Evolutionary conservation across 2,329 filamentous ascomycete species (phyloP).

Genomic region (Trichoderma aggressivum): DNA sequence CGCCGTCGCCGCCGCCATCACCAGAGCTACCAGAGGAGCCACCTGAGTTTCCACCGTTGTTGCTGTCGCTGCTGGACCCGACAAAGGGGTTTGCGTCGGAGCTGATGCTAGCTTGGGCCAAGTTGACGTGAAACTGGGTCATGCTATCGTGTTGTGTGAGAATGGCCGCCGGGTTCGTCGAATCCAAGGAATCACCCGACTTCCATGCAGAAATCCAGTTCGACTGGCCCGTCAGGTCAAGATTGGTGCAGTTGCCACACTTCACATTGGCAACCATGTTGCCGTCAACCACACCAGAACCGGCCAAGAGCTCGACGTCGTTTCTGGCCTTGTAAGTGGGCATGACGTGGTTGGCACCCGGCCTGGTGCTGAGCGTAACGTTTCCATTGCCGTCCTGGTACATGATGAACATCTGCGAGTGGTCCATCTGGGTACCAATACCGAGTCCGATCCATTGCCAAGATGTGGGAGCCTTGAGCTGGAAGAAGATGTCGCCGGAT

Average conservation of each 20-base stretch:
- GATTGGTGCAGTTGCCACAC: conserved; percentile 50
- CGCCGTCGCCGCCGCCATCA: conserved; percentile 13
- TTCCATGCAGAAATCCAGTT: conserved; percentile 56
- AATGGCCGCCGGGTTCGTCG: conserved; percentile 35
- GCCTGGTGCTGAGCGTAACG: conserved; percentile 58
- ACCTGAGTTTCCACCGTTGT: conserved; percentile 5
- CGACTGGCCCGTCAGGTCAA: conserved; percentile 41
- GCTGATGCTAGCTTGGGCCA: conserved; percentile 44
- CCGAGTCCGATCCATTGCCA: conserved; percentile 59
- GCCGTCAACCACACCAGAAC: conserved; percentile 52
- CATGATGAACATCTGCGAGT: conserved; percentile 60
- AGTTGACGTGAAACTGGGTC: conserved; percentile 45
- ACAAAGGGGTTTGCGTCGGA: conserved; percentile 54
- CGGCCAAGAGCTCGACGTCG: conserved; percentile 52
- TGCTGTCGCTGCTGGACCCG: conserved; percentile 18
- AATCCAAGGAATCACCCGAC: conserved; percentile 43
- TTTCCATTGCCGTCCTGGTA: conserved; percentile 58
- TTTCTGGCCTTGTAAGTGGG: conserved; percentile 45
- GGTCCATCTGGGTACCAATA: conserved; percentile 53
- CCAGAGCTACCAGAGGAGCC: not conserved
- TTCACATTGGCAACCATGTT: conserved; percentile 59
- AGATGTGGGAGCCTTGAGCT: conserved; percentile 52
- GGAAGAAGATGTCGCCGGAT: conserved; percentile 58
- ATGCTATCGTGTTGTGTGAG: conserved; percentile 48
- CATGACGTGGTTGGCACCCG: conserved; percentile 44